Evolutionary conservation across 108 stramenopile species (phyloP).

Genomic region (Pseudonitzschia multistriata): DNA sequence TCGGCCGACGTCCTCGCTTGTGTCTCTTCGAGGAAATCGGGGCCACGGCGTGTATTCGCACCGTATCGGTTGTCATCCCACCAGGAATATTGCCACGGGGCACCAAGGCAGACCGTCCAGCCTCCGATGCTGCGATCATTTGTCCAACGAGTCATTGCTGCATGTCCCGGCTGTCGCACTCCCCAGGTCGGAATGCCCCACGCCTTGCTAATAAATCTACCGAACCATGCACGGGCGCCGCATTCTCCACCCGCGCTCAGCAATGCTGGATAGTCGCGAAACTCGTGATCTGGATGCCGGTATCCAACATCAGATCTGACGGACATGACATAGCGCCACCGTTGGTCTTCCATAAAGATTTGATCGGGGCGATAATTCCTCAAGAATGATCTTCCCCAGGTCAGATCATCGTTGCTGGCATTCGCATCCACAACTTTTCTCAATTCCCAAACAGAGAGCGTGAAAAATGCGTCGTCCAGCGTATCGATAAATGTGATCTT

Average conservation of each 20-base stretch:
- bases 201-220: constrained; percentile 48
- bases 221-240: constrained; percentile 62
- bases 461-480: constrained; percentile 40
- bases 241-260: constrained; percentile 54
- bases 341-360: constrained; percentile 13
- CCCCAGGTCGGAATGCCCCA: constrained; percentile 59
- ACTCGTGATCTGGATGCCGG: constrained; percentile 32
- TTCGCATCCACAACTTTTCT: constrained; percentile 42
- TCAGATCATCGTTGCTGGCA: constrained; percentile 43
- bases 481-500: constrained; percentile 21
- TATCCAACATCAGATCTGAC: constrained; percentile 53
- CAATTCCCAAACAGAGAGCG: constrained; percentile 40
- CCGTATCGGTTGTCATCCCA: constrained; percentile 31
- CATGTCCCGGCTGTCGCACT: constrained; percentile 48
- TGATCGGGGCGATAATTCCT: constrained; percentile 49
- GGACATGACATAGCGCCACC: constrained; percentile 38
- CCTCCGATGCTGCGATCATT: constrained; percentile 24
- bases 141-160: constrained; percentile 41
- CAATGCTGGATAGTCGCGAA: constrained; percentile 34
- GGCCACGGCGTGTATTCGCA: constrained; percentile 14
- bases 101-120: constrained; percentile 42
- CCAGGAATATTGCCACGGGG: constrained; percentile 20
- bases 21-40: constrained; percentile 38
- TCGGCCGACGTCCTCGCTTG: constrained; percentile 13
- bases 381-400: constrained; percentile 50